Evolutionary conservation across 176 grass and related monocot genomes (phyloP).

Genomic region (Raddia guianensis): DNA sequence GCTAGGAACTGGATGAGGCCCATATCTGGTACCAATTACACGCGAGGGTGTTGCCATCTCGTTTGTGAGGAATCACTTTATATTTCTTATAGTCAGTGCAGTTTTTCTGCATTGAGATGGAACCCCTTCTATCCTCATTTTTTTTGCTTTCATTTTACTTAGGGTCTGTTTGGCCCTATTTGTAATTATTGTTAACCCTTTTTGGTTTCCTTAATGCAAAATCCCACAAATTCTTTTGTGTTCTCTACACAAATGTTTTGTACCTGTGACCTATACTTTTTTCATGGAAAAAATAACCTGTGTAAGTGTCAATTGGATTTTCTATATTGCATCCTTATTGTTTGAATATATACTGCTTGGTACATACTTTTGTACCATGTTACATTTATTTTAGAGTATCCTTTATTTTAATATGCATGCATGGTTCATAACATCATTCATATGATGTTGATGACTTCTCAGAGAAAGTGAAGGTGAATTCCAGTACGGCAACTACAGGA

Average conservation of each 20-base stretch:
- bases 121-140: too few species aligned
- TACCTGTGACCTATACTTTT: constrained; percentile 1
- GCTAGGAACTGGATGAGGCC: too few species aligned
- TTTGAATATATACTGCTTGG: constrained; percentile 9
- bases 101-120: too few species aligned
- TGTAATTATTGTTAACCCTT: too few species aligned
- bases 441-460: constrained; percentile 6
- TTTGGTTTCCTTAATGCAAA: too few species aligned
- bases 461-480: constrained; percentile 83
- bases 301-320: background rate
- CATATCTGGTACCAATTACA: too few species aligned
- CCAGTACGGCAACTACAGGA: constrained; percentile 67
- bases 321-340: background rate
- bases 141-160: too few species aligned
- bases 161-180: too few species aligned
- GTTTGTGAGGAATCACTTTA: too few species aligned
- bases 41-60: too few species aligned
- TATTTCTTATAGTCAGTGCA: too few species aligned
- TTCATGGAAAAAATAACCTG: constrained; percentile 15
- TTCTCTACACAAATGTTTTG: background rate
- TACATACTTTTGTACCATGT: background rate
- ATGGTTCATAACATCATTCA: background rate
- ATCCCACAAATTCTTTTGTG: too few species aligned
- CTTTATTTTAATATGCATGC: background rate
- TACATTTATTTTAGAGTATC: background rate